phyloP scores from a whole-genome alignment of 1,284 basidiomycete species.

The Ustilago sp. region DNA sequence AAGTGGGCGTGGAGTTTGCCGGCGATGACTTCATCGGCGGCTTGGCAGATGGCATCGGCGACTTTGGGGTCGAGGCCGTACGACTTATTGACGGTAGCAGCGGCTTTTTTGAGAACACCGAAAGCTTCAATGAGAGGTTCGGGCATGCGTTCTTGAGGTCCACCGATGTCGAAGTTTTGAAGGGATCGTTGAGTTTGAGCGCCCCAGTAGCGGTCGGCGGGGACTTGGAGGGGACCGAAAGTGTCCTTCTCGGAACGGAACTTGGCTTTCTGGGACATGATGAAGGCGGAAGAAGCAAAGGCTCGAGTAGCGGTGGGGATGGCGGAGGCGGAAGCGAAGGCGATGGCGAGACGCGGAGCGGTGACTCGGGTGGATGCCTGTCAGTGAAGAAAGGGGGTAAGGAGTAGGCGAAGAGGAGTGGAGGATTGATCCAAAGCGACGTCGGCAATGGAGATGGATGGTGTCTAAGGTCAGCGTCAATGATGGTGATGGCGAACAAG shows the following conservation, averaged over 20 bases:
- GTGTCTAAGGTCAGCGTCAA: constrained; percentile 8
- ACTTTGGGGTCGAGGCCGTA: constrained; percentile 93
- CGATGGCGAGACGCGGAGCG: constrained; percentile 39
- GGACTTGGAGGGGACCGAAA: constrained; percentile 92
- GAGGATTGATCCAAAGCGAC: too few relatives aligned
- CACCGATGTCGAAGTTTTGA: constrained; percentile 99
- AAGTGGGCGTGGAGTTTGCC: constrained; percentile 88
- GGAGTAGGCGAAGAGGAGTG: background rate
- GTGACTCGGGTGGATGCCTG: constrained; percentile 39
- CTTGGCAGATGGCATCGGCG: constrained; percentile 88
- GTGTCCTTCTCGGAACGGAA: constrained; percentile 75
- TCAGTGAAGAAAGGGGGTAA: background rate
- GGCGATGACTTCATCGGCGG: constrained; percentile 97
- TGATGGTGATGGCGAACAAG: constrained; percentile 13
- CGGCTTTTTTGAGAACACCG: constrained; percentile 97
- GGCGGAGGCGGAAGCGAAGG: constrained; percentile 28
- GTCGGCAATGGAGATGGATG: background rate
- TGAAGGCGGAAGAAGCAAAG: constrained; percentile 44
- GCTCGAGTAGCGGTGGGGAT: constrained; percentile 22
- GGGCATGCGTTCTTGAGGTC: constrained; percentile 90
- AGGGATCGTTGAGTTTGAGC: constrained; percentile 97
- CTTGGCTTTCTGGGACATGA: constrained; percentile 50
- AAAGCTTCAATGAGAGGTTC: constrained; percentile 96
- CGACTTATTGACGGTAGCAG: constrained; percentile 86
- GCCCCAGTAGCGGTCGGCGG: constrained; percentile 96